A percentile compares a stretch with the other conserved stretches of the same genome.
phyloP scores from a whole-genome alignment of 2,329 filamentous ascomycete genomes.

The Ceratocystis harringtonii region DNA sequence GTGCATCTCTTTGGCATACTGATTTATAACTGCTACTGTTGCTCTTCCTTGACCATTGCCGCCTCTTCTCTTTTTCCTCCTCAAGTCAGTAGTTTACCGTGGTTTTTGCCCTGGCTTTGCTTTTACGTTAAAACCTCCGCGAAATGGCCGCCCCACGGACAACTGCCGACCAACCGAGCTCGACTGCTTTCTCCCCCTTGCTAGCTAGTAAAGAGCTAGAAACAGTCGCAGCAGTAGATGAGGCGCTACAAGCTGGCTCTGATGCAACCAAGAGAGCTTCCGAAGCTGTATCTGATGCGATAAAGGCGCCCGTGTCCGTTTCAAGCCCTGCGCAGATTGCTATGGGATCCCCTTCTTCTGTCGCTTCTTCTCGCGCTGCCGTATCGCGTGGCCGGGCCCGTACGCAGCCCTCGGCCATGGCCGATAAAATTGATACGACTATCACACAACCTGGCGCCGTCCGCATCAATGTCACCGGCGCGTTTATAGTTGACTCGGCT shows the following conservation, averaged over 20 bases:
- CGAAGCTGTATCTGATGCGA: no score
- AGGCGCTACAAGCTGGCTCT: no score
- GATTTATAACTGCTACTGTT: no score
- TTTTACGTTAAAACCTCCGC: neutral
- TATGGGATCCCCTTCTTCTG: neutral
- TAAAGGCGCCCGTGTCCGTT: no score
- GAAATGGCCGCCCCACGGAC: neutral
- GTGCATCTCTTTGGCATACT: no score
- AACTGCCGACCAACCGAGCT: neutral
- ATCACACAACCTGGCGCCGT: constrained; percentile 55
- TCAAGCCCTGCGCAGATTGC: no score
- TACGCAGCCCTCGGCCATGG: constrained; percentile 21
- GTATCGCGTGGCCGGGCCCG: constrained; percentile 12
- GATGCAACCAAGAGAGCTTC: neutral
- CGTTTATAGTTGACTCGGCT: constrained; percentile 78
- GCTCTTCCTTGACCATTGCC: no score
- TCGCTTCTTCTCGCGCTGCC: neutral
- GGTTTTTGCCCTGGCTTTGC: neutral
- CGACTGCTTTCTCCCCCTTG: neutral
- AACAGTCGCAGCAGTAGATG: no score
- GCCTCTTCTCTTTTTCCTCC: neutral
- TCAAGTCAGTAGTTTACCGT: neutral
- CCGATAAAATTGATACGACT: constrained; percentile 44
- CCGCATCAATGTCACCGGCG: constrained; percentile 90
- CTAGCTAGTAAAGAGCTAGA: no score